phyloP scores from a whole-genome alignment of 2,329 filamentous ascomycete genomes.

The Phialemonium atrogriseum region DNA sequence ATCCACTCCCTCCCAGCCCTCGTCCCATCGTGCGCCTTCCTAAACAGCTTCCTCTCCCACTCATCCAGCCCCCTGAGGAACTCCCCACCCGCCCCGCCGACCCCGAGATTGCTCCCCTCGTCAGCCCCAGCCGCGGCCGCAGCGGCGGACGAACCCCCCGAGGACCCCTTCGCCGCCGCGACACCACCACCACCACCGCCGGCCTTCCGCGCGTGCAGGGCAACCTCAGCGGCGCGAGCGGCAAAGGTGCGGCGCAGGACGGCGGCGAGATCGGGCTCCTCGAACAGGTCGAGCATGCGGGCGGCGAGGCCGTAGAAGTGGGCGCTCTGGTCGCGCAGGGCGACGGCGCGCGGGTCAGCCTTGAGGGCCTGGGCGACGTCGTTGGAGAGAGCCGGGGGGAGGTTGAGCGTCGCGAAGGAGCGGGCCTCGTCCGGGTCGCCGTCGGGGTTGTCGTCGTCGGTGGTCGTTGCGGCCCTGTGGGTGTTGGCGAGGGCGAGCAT shows the following conservation, averaged over 20 bases:
- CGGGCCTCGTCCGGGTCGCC: constrained; percentile 26
- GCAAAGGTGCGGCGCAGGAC: constrained; percentile 75
- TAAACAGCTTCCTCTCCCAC: constrained; percentile 72
- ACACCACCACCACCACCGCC: constrained; percentile 54
- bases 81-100: constrained; percentile 61
- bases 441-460: too few species aligned
- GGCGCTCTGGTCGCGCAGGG: constrained; percentile 71
- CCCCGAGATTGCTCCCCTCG: constrained; percentile 51
- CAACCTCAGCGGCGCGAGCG: constrained; percentile 70
- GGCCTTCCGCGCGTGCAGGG: constrained; percentile 81
- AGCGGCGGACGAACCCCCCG: too few species aligned
- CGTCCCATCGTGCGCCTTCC: constrained; percentile 64
- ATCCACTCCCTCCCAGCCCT: constrained; percentile 65
- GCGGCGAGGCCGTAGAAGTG: constrained; percentile 85
- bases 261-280: constrained; percentile 69
- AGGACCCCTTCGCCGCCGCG: constrained; percentile 58
- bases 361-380: constrained; percentile 84
- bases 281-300: constrained; percentile 82
- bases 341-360: constrained; percentile 79
- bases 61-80: constrained; percentile 87
- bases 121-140: too few species aligned
- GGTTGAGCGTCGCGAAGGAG: constrained; percentile 69
- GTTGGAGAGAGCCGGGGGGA: constrained; percentile 67
- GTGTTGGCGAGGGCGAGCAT: constrained; percentile 72
- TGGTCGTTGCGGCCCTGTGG: too few species aligned